Conservation (phyloP, 148 eudicot genomes). For the Spergularia marina region DNA sequence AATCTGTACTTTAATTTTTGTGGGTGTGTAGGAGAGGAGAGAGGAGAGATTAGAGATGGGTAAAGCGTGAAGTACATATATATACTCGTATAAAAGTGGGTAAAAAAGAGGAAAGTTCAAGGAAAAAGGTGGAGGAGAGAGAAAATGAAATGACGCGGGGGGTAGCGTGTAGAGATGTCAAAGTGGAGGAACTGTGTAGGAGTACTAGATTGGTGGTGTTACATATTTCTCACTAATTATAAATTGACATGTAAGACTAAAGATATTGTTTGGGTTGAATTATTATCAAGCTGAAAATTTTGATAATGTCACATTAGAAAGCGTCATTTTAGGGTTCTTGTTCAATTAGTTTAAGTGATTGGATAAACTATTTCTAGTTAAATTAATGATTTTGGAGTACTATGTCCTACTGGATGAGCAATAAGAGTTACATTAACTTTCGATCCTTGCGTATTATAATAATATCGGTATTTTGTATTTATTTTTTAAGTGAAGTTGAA, state of each 20-base stretch:
- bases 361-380: too few relatives aligned
- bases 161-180: slow-evolving; percentile 77
- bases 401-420: too few relatives aligned
- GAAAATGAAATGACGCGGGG: neutral
- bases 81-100: neutral
- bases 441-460: too few relatives aligned
- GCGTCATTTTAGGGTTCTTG: too few relatives aligned
- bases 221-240: neutral
- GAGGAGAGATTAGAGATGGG: slow-evolving; percentile 4
- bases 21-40: neutral
- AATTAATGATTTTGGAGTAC: too few relatives aligned
- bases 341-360: too few relatives aligned
- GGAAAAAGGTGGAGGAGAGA: slow-evolving; percentile 29
- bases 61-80: neutral
- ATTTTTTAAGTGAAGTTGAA: too few relatives aligned
- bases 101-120: slow-evolving; percentile 45
- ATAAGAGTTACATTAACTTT: too few relatives aligned
- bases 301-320: too few relatives aligned
- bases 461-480: too few relatives aligned
- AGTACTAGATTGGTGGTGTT: neutral
- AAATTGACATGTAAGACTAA: neutral
- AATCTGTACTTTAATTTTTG: neutral
- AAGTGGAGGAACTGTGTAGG: slow-evolving; percentile 19
- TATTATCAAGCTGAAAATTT: neutral
- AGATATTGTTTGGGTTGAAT: neutral